Base-by-base conservation (phyloP, 148 eudicot species). In the Salicornia ramosissima region DNA sequence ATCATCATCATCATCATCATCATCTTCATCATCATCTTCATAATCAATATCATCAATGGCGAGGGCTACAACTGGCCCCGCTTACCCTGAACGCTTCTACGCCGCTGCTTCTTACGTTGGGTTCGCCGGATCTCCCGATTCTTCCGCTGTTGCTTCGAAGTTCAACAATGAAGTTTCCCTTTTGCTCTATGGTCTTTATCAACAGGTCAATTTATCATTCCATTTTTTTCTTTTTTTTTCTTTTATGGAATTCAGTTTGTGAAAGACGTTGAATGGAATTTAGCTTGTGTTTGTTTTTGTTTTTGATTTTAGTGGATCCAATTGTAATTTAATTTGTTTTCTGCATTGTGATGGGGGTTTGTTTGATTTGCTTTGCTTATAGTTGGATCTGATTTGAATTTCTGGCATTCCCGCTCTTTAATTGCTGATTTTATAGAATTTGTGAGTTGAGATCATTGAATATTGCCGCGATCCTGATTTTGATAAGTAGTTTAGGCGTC, bases 31-130 rank as follows among this genome's bases (percentile, higher is more conserved):
- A 10, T 52, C 18, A 2, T 29, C 25, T 31, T 3, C 47, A 31
- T 34, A 29, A 39, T 12, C 72, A 69, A 1, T 21, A 43, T n/a
- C 43, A 65, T 71, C 89, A 74, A 89, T 93, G 98, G 82, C 85
- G 75, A 61, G 80, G 74, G 77, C 72, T 26, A 62, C 70, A 57
- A 81, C 92, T 55, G 89, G 88, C 69, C 87, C 88, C 72, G 90
- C 96, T 13, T 90, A 90, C 72, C 96, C 96, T 21, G 93, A 88
- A 64, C 79, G 90, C 50, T 90, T 90, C 81, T 88, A 83, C 78
- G 93, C 93, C 19, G 96, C 96, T n/a, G 89, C 96, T 13, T 64
- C 96, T 9, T 91, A 87, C 77, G 97, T 83, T 26, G 99, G 99
- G 29, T 94, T 94, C 67, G 86, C 81, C 73, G 97, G 96, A 84